Evolutionary conservation across 169 alveolate genomes (phyloP).

Genomic region (Plasmodium ovale): DNA sequence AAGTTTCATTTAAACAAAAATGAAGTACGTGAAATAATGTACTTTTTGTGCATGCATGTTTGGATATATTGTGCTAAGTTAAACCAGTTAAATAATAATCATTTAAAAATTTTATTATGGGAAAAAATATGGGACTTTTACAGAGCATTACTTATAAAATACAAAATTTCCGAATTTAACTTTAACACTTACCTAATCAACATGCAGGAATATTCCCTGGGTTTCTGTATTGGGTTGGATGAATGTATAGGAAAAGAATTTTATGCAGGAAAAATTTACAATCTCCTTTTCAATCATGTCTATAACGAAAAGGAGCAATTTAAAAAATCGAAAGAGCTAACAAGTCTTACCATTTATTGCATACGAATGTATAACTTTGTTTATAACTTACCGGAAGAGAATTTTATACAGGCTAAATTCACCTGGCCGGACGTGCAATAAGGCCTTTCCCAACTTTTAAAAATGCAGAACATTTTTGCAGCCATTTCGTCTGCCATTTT

Average conservation of each 20-base stretch:
- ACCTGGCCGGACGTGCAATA: slow-evolving; percentile 63
- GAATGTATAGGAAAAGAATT: slow-evolving; percentile 56
- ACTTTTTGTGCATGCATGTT: slow-evolving; percentile 71
- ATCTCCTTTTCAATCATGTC: slow-evolving; percentile 62
- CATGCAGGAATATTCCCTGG: slow-evolving; percentile 72
- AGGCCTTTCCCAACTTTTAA: too few relatives aligned
- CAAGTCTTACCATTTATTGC: slow-evolving; percentile 55
- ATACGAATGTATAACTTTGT: slow-evolving; percentile 62
- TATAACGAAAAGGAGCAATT: slow-evolving; percentile 41
- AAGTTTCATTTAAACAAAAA: slow-evolving; percentile 47
- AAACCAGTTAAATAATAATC: slow-evolving; percentile 45
- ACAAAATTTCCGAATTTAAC: slow-evolving; percentile 62
- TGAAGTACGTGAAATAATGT: slow-evolving; percentile 61
- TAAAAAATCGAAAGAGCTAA: slow-evolving; percentile 54
- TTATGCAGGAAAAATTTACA: slow-evolving; percentile 51
- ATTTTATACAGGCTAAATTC: slow-evolving; percentile 60
- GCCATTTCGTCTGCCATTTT: too few relatives aligned
- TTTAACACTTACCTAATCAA: slow-evolving; percentile 58
- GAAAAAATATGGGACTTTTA: slow-evolving; percentile 76
- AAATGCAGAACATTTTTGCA: too few relatives aligned
- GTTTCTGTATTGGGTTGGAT: slow-evolving; percentile 72
- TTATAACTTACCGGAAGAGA: slow-evolving; percentile 41
- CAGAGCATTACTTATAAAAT: slow-evolving; percentile 66
- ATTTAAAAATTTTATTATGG: slow-evolving; percentile 51
- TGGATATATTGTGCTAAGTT: slow-evolving; percentile 70